Evolutionary conservation across 2,329 filamentous ascomycete species (phyloP).

Genomic region (Stachybotrys elegans): DNA sequence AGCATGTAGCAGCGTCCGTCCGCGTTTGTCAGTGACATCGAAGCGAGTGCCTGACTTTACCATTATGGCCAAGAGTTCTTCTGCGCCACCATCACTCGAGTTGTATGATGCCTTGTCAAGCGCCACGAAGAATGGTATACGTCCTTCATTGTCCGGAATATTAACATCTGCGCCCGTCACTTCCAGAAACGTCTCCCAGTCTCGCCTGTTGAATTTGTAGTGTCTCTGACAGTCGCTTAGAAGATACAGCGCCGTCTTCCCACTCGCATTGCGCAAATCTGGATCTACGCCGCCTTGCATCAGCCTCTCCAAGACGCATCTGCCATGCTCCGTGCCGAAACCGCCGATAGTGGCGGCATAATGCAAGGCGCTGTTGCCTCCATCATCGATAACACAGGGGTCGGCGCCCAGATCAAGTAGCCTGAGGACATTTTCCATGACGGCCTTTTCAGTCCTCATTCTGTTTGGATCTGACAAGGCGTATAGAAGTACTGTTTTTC

Average conservation of each 20-base stretch:
- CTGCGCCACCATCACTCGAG: background rate
- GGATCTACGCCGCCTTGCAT: background rate
- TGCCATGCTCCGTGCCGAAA: background rate
- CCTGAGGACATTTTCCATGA: background rate
- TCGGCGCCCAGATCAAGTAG: constrained; percentile 12
- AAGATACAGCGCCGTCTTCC: background rate
- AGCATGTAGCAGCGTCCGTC: background rate
- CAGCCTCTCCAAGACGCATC: background rate
- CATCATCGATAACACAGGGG: constrained; percentile 9
- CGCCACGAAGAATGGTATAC: background rate
- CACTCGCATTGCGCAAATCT: background rate
- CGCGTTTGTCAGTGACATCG: background rate
- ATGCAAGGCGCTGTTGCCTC: constrained; percentile 15
- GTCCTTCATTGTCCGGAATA: background rate
- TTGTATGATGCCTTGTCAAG: too few relatives aligned
- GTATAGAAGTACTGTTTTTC: background rate
- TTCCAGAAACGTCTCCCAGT: background rate
- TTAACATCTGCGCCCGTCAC: background rate
- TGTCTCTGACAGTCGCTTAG: too few relatives aligned
- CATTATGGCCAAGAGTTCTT: background rate
- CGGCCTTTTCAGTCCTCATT: background rate
- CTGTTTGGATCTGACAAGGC: background rate
- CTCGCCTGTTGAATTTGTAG: background rate
- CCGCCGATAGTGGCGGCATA: background rate
- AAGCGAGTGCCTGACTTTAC: background rate